Evolutionary conservation across 2,329 filamentous ascomycete genomes (phyloP).

Genomic region (Xylaria hypoxylon): DNA sequence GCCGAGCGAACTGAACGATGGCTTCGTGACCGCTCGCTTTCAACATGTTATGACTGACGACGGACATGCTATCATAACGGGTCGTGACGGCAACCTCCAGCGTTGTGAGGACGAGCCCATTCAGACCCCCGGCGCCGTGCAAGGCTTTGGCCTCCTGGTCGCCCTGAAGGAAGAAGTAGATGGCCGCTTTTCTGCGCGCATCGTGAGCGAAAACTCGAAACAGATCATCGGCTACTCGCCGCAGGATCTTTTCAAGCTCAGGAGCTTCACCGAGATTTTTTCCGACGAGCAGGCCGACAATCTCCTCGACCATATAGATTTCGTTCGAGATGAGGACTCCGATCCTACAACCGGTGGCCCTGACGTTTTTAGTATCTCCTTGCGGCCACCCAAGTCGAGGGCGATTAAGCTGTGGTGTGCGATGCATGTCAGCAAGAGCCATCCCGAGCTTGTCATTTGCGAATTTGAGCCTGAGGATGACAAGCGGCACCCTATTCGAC

Average conservation of each 20-base stretch:
- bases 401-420: slow-evolving; percentile 86
- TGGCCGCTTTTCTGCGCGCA: slow-evolving; percentile 75
- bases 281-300: slow-evolving; percentile 87
- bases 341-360: slow-evolving; percentile 82
- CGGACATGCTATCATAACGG: slow-evolving; percentile 86
- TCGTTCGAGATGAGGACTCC: slow-evolving; percentile 83
- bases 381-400: slow-evolving; percentile 68
- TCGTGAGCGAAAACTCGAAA: slow-evolving; percentile 85
- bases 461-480: slow-evolving; percentile 92
- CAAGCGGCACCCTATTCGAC: slow-evolving; percentile 72
- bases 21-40: slow-evolving; percentile 77
- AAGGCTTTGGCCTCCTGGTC: slow-evolving; percentile 82
- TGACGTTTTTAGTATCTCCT: slow-evolving; percentile 84
- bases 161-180: slow-evolving; percentile 78
- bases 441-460: slow-evolving; percentile 81
- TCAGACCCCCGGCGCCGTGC: slow-evolving; percentile 83
- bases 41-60: slow-evolving; percentile 80
- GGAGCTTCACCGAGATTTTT: slow-evolving; percentile 85
- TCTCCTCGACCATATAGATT: slow-evolving; percentile 86
- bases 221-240: slow-evolving; percentile 81
- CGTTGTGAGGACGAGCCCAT: slow-evolving; percentile 93
- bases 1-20: slow-evolving; percentile 50
- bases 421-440: slow-evolving; percentile 77
- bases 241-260: slow-evolving; percentile 77
- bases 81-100: slow-evolving; percentile 78